Evolutionary conservation across 768 basidiomycete species (phyloP).

Genomic region (Amanita muscaria): DNA sequence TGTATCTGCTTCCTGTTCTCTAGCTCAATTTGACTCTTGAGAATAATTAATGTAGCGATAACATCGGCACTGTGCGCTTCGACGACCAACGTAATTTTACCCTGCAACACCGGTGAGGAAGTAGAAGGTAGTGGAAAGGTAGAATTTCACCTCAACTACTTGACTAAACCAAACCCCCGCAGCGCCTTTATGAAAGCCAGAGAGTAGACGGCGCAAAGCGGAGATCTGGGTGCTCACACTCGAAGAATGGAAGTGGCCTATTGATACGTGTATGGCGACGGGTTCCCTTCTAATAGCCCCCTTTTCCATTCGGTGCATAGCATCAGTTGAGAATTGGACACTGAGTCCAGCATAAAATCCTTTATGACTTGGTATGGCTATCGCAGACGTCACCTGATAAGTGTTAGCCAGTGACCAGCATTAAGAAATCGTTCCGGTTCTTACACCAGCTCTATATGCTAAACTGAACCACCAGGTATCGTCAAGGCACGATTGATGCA

Average conservation of each 20-base stretch:
- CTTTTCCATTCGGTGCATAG: slow-evolving; percentile 46
- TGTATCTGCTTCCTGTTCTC: slow-evolving; percentile 34
- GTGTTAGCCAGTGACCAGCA: neutral
- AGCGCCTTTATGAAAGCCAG: slow-evolving; percentile 30
- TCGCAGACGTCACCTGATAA: slow-evolving; percentile 43
- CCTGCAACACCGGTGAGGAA: slow-evolving; percentile 27
- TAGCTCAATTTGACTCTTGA: slow-evolving; percentile 57
- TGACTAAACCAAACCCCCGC: slow-evolving; percentile 37
- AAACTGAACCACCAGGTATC: slow-evolving; percentile 30
- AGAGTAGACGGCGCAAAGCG: slow-evolving; percentile 55
- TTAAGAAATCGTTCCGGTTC: slow-evolving; percentile 5
- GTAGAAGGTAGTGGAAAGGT: neutral
- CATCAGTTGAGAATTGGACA: slow-evolving; percentile 55
- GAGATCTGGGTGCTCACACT: slow-evolving; percentile 82
- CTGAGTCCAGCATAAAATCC: slow-evolving; percentile 57
- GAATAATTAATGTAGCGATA: slow-evolving; percentile 64
- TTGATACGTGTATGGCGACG: slow-evolving; percentile 56
- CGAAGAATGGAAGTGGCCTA: slow-evolving; percentile 39
- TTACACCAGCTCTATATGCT: slow-evolving; percentile 62
- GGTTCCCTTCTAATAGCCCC: slow-evolving; percentile 58
- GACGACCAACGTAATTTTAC: slow-evolving; percentile 65
- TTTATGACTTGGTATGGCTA: slow-evolving; percentile 48
- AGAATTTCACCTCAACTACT: slow-evolving; percentile 30
- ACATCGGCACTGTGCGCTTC: slow-evolving; percentile 72
- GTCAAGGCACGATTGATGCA: neutral